Base-by-base conservation (phyloP, 2,329 filamentous ascomycete genomes). In the Colletotrichum sp. region DNA sequence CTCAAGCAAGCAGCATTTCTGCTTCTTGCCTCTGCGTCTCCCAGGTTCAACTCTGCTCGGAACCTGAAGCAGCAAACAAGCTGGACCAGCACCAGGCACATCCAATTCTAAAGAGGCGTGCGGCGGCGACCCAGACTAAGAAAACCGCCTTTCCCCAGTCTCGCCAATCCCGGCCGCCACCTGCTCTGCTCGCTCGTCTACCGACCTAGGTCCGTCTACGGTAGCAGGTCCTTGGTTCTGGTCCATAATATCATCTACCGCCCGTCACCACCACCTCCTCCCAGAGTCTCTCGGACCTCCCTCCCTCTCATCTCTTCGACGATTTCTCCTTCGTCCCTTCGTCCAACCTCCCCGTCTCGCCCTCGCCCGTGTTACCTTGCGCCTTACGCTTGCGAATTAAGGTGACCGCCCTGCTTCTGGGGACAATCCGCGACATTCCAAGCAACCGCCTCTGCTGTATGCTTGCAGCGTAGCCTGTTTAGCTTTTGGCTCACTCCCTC, bases 401-500 rank as follows among this genome's bases (percentile, higher is more conserved):
- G 55, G 64, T 38, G 43, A 21, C 30, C 30, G 52, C 60, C 38
- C 34, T 71, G 69, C 69, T 66, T 60, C 21, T 58, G 64, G 56
- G 61, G 15, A 71, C 55, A 43, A 61, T 48, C 69, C 70, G 73
- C 70, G 64, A 52, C 73, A 73, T 68, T 75, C 73, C 73, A 75
- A 73, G 30, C 26, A 68, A 24, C 43, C 62, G 30, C n/a, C 55
- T 26, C 60, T 21, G 9, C 61, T 64, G 8, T 21, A 38, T 48
- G 43, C 43, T 48, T 48, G 43, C 43, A 48, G 18, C 43, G 43
- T 21, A 48, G 43, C n/a, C 61, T 28, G 24, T 24, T 8, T 21
- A 38, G 28, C 61, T 38, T 70, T 72, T 43, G 52, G 30, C 43
- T 13, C 72, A 65, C 70, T 65, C 69, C 73, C 69, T 65, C 69